Evolutionary conservation across 805 yeast genomes (phyloP), one percentile per base, ranked within the genome.

Genomic region (Candida anglica): DNA sequence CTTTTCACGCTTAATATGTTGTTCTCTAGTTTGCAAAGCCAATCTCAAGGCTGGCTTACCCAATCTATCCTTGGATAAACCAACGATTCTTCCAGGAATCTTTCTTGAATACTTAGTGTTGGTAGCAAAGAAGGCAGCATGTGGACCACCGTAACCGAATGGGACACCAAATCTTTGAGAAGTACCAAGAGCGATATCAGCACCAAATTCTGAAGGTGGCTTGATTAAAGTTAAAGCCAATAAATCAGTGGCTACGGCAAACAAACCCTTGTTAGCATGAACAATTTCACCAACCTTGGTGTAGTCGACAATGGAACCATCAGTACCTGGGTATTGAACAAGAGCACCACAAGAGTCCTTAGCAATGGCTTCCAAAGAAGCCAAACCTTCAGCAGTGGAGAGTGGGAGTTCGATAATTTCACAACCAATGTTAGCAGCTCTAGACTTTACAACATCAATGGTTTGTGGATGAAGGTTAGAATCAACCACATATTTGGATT

Each of bases 141-240:
- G 98, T 3, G 98, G 98, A 15, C 98, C 98, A 52, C 98, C 98
- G 56, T 79, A 93, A 5, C 98, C 98, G 68, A 91, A 76, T 36
- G 98, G 98, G 25, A 91, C 97, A 52, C 98, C 98, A 49, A 93
- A 87, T 59, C 98, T 74, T 70, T 93, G 98, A 4, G 97, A 75
- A 6, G 88, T 78, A 30, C 98, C 98, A 28, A 93, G 67, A 2
- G 83, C 96, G 32, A 93, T 83, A 57, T 93, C 98, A 27, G 98
- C 98, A 36, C 87, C 88, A 50, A 84, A 86, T 26, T 75, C 71
- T 14, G 83, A 67, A 3, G 98, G 98, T 13, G 97, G 85, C 48
- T 81, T 79, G 40, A 91, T 63, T 27, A 93, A 57, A 0, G 96
- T 86, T 47, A 93, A 71, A 1, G 98, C 96, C 59, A 93, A 68